Evolutionary conservation across 345 rosid species (phyloP).

Genomic region (Triadica sebifera): DNA sequence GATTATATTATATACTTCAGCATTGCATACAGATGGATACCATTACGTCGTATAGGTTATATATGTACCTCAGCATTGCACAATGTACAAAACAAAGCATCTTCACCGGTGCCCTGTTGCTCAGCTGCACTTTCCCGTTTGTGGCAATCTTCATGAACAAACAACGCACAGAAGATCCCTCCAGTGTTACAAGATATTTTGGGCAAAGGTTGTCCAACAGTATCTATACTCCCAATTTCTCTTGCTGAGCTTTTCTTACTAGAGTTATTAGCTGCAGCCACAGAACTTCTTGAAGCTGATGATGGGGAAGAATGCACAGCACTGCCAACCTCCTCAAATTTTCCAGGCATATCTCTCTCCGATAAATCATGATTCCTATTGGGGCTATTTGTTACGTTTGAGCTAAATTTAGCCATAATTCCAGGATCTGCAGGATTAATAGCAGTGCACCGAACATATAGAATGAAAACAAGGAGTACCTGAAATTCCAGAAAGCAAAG

Average conservation of each 20-base stretch:
- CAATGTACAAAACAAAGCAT: conserved; percentile 88
- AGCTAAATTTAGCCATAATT: conserved; percentile 72
- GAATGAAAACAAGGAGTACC: conserved; percentile 85
- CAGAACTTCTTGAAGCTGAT: conserved; percentile 70
- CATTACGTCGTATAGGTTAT: background rate
- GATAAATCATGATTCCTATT: conserved; percentile 40
- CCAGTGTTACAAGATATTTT: conserved; percentile 43
- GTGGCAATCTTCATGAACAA: conserved; percentile 88
- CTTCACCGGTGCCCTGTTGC: conserved; percentile 57
- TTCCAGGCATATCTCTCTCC: conserved; percentile 41
- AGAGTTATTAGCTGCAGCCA: conserved; percentile 52
- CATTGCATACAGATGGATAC: background rate
- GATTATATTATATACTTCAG: background rate
- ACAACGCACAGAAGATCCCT: conserved; percentile 69
- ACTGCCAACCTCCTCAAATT: conserved; percentile 57
- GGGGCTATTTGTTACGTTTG: conserved; percentile 27
- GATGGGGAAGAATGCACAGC: conserved; percentile 68
- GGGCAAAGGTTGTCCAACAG: conserved; percentile 21
- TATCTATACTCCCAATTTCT: conserved; percentile 44
- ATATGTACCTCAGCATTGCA: conserved; percentile 90
- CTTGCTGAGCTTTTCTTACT: conserved; percentile 61
- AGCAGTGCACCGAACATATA: conserved; percentile 95
- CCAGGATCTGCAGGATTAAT: conserved; percentile 99
- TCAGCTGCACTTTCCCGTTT: conserved; percentile 51
- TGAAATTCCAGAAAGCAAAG: conserved; percentile 37